phyloP scores from a whole-genome alignment of 2,329 filamentous ascomycete genomes.

The Neopestalotiopsis clavispora region DNA sequence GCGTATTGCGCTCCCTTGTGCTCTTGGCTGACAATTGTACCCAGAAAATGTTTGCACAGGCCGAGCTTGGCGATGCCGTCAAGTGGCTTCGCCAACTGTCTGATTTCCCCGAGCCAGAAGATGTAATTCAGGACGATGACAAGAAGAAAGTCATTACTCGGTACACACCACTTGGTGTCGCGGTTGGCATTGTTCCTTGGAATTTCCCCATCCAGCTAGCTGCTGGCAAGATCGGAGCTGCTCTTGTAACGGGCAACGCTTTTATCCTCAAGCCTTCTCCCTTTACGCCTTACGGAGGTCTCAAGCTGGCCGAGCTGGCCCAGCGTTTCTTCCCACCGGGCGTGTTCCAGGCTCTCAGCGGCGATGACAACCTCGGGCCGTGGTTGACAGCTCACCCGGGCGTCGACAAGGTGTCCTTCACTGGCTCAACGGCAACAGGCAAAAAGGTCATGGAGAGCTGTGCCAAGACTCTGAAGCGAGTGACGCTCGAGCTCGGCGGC shows the following conservation, averaged over 20 bases:
- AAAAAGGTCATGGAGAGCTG: slow-evolving; percentile 54
- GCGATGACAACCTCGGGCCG: slow-evolving; percentile 58
- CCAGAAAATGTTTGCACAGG: slow-evolving; percentile 30
- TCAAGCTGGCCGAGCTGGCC: slow-evolving; percentile 58
- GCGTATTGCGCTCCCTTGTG: background rate
- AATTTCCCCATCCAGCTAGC: slow-evolving; percentile 58
- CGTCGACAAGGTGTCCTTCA: slow-evolving; percentile 64
- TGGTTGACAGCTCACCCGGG: slow-evolving; percentile 57
- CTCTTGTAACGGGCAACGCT: slow-evolving; percentile 57
- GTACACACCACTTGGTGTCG: slow-evolving; percentile 53
- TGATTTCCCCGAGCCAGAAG: slow-evolving; percentile 37
- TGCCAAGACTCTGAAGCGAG: slow-evolving; percentile 55
- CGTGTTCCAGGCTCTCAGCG: slow-evolving; percentile 60
- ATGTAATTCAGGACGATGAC: slow-evolving; percentile 49
- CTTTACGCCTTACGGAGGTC: slow-evolving; percentile 56
- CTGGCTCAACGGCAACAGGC: slow-evolving; percentile 57
- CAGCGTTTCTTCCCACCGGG: slow-evolving; percentile 56
- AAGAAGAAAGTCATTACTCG: slow-evolving; percentile 45
- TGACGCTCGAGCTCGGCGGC: slow-evolving; percentile 59
- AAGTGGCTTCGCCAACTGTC: background rate
- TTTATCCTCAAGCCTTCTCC: slow-evolving; percentile 64
- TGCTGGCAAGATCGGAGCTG: slow-evolving; percentile 55
- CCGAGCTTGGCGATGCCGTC: slow-evolving; percentile 18
- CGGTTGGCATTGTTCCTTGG: slow-evolving; percentile 64
- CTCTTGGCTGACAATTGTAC: background rate